A percentile compares a stretch with the other conserved stretches of the same genome.
Conservation (phyloP, 305 asterid genomes). For the Fraxinus nigra region DNA sequence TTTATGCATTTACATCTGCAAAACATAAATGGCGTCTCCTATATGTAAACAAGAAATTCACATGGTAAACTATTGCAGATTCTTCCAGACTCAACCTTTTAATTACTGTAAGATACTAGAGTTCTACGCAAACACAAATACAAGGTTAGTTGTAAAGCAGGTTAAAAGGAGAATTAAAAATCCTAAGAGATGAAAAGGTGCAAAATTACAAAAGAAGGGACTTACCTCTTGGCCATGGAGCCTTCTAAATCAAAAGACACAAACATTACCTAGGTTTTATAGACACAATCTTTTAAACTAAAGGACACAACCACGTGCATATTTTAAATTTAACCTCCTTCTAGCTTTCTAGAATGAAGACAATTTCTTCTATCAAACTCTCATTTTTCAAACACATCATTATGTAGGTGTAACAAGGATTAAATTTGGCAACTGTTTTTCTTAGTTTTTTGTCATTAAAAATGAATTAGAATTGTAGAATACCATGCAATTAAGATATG, state of each 20-base stretch:
- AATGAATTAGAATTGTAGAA: background rate
- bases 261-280: background rate
- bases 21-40: background rate
- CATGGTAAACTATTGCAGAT: background rate
- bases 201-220: background rate
- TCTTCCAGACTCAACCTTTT: background rate
- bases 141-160: background rate
- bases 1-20: background rate
- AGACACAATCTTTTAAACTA: background rate
- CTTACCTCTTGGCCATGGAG: background rate
- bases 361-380: background rate
- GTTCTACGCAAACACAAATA: background rate
- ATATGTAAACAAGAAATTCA: background rate
- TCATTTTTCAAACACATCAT: background rate
- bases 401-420: background rate
- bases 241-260: background rate
- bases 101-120: background rate
- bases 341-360: background rate
- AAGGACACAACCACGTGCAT: background rate
- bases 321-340: background rate
- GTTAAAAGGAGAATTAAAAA: background rate
- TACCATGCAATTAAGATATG: background rate
- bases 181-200: background rate
- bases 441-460: background rate
- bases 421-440: background rate